A percentile compares a stretch with the other conserved stretches of the same genome.
phyloP scores from a whole-genome alignment of 2,329 filamentous ascomycete species.

The Xylaria arbuscula region DNA sequence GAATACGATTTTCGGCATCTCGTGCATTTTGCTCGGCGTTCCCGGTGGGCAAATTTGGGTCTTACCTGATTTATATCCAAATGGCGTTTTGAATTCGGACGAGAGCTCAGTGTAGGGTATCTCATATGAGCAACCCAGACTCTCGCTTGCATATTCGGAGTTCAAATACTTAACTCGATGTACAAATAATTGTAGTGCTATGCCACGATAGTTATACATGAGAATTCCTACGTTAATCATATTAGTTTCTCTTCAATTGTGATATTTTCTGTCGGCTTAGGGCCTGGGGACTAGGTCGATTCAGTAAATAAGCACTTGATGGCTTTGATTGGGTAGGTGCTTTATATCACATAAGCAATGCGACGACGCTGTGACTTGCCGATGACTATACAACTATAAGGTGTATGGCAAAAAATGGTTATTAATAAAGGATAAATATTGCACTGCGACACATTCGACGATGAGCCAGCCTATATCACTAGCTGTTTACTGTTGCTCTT shows the following conservation, averaged over 20 bases:
- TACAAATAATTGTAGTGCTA: constrained; percentile 31
- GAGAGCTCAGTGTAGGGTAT: constrained; percentile 18
- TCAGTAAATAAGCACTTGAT: neutral
- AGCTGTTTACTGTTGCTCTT: neutral
- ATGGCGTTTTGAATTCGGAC: constrained; percentile 22
- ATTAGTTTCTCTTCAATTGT: neutral
- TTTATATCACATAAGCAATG: neutral
- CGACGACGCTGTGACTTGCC: neutral
- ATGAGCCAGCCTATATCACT: neutral
- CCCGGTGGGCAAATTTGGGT: constrained; percentile 24
- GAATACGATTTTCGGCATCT: constrained; percentile 21
- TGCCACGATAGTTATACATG: constrained; percentile 19
- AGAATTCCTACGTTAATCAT: constrained; percentile 6
- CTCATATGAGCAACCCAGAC: constrained; percentile 16
- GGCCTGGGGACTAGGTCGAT: neutral
- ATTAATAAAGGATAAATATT: neutral
- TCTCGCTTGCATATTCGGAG: constrained; percentile 28
- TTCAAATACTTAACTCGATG: constrained; percentile 27
- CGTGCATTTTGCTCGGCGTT: constrained; percentile 38
- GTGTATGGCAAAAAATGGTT: neutral
- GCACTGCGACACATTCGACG: neutral
- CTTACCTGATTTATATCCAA: constrained; percentile 26
- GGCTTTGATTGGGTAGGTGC: neutral
- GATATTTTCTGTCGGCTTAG: neutral
- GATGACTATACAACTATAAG: neutral